Evolutionary conservation across 1,284 basidiomycete genomes (phyloP), one percentile per base, ranked within the genome.

Genomic region (Ganoderma meredithae): DNA sequence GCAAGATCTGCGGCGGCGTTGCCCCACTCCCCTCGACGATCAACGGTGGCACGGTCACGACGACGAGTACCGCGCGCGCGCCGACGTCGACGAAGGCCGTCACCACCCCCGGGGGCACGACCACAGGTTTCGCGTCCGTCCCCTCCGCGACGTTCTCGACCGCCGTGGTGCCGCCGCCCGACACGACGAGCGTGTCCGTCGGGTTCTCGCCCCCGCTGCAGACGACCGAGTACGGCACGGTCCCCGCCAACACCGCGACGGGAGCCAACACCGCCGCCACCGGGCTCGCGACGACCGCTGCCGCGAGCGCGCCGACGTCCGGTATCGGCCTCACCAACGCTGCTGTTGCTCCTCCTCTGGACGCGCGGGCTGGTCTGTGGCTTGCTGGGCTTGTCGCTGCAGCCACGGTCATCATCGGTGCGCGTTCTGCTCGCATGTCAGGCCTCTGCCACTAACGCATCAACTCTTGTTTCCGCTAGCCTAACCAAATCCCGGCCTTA

Each of bases 11-110:
- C 66, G 36, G 27, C 3, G 69, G 72, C 47, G n/a, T 19, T 52
- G 65, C 71, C 27, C 66, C 66, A 4, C 68, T 66, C 19, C 66
- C 70, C 6, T 66, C 66, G 49, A 72, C 71, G 15, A 60, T 69
- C 44, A 55, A 47, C 39, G 41, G 41, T 25, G 62, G 61, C 36
- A 63, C 64, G 22, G 36, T 22, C 22, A 65, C 67, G 8, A 39
- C 43, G 12, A 25, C 9, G n/a, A 47, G 13, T 6, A 43, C 41
- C 1, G 41, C 4, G 41, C 41, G 41, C 41, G 15, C 41, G 17
- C 2, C 43, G 15, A 44, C 33, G 33, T 36, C 47, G 22, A 25
- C 47, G 47, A 49, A n/a, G 10, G 8, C 22, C 59, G 9, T 56
- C 60, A 44, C 36, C 6, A 44, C 56, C 2, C 47, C 25, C 12